Evolutionary conservation across 768 basidiomycete species (phyloP).

Genomic region (Boletellus ananiceps): DNA sequence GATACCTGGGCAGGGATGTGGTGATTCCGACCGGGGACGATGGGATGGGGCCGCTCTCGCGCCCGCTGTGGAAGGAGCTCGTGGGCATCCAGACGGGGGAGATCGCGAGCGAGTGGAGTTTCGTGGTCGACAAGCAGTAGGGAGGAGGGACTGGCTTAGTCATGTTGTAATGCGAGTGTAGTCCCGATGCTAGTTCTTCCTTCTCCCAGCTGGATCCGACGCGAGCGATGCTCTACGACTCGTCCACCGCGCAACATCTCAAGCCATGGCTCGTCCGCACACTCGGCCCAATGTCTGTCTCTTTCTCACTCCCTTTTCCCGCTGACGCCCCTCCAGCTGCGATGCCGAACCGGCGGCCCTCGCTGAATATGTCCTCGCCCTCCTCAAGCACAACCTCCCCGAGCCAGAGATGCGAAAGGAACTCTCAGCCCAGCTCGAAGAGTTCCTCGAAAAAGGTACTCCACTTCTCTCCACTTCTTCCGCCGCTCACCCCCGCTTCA

Average conservation of each 20-base stretch:
- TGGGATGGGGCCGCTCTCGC: slow-evolving; percentile 70
- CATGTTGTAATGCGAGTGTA: slow-evolving; percentile 3
- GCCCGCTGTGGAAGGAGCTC: slow-evolving; percentile 45
- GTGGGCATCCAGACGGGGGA: slow-evolving; percentile 68
- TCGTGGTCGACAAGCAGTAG: slow-evolving; percentile 26
- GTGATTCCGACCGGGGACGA: slow-evolving; percentile 53
- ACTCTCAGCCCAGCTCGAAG: slow-evolving; percentile 71
- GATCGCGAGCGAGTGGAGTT: slow-evolving; percentile 79
- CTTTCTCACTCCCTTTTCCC: neutral
- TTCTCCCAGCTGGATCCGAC: neutral
- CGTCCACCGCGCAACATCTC: slow-evolving; percentile 58
- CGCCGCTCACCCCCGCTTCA: slow-evolving; percentile 24
- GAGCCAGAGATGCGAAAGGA: slow-evolving; percentile 81
- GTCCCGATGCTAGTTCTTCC: too few relatives aligned
- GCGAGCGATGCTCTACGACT: slow-evolving; percentile 59
- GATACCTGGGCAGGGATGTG: slow-evolving; percentile 53
- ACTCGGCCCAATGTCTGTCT: slow-evolving; percentile 79
- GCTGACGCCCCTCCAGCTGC: slow-evolving; percentile 50
- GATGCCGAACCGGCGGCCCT: slow-evolving; percentile 94
- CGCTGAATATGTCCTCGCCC: slow-evolving; percentile 89
- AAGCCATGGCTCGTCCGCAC: slow-evolving; percentile 87
- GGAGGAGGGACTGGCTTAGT: slow-evolving; percentile 6
- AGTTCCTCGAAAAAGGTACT: slow-evolving; percentile 90
- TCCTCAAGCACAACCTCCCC: slow-evolving; percentile 85
- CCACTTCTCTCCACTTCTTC: neutral